Evolutionary conservation across 225 moss, liverwort and hornwort genomes (phyloP).

Genomic region (Physcomitrellopsis africana): DNA sequence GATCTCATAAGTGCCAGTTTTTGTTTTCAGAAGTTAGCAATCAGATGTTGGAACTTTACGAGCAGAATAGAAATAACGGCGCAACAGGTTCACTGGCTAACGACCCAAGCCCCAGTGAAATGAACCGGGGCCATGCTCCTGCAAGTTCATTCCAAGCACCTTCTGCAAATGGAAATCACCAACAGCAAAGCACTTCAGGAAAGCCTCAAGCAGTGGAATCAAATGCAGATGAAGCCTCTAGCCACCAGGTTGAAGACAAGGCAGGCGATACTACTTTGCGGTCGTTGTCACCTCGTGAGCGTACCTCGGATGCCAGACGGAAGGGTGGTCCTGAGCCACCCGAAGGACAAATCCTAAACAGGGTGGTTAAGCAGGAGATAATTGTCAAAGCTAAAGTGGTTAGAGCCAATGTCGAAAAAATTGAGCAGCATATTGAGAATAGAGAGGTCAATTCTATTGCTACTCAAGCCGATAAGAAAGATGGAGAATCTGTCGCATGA

Average conservation of each 20-base stretch:
- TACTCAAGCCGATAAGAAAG: conserved; percentile 26
- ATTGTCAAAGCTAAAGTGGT: conserved; percentile 51
- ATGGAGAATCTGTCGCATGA: conserved; percentile 34
- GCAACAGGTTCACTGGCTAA: conserved; percentile 64
- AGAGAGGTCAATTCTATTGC: conserved; percentile 41
- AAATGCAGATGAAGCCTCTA: conserved; percentile 69
- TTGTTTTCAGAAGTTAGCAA: conserved; percentile 86
- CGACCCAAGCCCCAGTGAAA: conserved; percentile 71
- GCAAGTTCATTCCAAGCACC: conserved; percentile 48
- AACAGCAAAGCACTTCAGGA: conserved; percentile 47
- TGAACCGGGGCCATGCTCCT: conserved; percentile 53
- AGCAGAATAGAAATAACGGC: conserved; percentile 76
- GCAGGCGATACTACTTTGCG: conserved; percentile 41
- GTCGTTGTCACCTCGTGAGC: conserved; percentile 55
- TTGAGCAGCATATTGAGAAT: conserved; percentile 50
- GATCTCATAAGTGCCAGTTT: conserved; percentile 18
- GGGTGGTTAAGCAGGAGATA: conserved; percentile 51
- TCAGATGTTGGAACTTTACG: conserved; percentile 95
- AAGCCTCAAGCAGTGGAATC: conserved; percentile 50
- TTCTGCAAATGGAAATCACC: conserved; percentile 73
- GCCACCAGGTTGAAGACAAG: conserved; percentile 70
- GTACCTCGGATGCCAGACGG: conserved; percentile 36
- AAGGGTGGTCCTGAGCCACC: conserved; percentile 51
- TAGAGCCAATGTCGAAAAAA: conserved; percentile 61
- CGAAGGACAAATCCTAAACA: conserved; percentile 47